phyloP scores from a whole-genome alignment of 139 green algal genomes.

The Chlamydomonas schloesseri region DNA sequence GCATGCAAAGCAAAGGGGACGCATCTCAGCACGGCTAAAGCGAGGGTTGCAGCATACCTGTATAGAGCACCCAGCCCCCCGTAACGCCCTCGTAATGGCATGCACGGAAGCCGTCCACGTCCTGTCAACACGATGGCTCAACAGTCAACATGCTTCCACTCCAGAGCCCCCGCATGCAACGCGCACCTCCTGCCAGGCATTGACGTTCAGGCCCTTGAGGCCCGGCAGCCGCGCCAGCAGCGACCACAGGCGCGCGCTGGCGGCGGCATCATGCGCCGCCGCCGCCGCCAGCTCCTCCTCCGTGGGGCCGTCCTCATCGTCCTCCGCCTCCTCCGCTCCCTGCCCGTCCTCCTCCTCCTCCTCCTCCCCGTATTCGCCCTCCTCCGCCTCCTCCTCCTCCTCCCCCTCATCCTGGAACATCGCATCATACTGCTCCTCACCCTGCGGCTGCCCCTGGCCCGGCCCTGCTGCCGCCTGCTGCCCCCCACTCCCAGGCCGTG shows the following conservation, averaged over 20 bases:
- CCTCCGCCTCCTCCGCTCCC: background rate
- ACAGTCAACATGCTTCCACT: no score
- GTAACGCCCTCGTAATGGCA: no score
- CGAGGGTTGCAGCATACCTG: no score
- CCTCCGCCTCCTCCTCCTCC: background rate
- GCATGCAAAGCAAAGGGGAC: background rate
- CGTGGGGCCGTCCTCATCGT: background rate
- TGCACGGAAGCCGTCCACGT: no score
- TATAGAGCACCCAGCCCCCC: no score
- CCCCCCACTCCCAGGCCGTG: no score
- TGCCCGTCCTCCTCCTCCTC: background rate
- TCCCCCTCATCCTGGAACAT: background rate
- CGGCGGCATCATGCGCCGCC: background rate
- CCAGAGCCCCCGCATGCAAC: no score
- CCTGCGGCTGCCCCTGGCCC: background rate
- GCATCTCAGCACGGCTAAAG: no score
- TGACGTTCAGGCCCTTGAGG: conserved; percentile 22
- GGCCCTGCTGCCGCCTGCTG: no score
- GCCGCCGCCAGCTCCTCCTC: background rate
- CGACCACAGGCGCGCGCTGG: conserved; percentile 3
- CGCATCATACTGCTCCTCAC: background rate
- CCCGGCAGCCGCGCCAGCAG: conserved; percentile 10
- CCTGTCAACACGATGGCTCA: no score
- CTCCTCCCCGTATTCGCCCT: background rate
- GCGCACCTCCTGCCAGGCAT: conserved; percentile 41